These are phyloP conservation scores for Pyrrhoderma lamaoense DNA, from an alignment of 1,284 basidiomycete genomes.

Conservation along the genomic window DNA sequence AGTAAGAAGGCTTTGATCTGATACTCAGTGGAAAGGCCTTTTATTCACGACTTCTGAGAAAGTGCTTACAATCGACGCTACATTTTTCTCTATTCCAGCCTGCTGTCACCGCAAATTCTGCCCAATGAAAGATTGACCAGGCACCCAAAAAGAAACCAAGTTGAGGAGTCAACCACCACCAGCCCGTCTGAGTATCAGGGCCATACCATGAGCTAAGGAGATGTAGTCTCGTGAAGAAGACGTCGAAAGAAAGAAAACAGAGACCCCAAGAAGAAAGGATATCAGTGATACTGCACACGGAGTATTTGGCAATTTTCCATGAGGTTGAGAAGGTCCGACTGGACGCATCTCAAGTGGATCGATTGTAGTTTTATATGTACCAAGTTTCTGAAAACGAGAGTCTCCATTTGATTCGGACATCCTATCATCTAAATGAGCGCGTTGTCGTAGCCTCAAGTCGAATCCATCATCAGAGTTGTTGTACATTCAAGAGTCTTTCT, in stretches of 20 bases:
- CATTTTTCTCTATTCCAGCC: conserved; percentile 93
- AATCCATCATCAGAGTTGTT: conserved; percentile 28
- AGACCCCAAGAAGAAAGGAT: conserved; percentile 66
- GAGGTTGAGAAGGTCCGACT: conserved; percentile 31
- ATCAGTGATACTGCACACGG: conserved; percentile 66
- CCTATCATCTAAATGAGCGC: conserved; percentile 37
- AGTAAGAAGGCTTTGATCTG: conserved; percentile 75
- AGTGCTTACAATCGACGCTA: conserved; percentile 80
- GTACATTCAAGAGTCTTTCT: no score
- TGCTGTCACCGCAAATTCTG: conserved; percentile 92
- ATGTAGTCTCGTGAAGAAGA: conserved; percentile 39
- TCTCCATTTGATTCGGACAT: not conserved
- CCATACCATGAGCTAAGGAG: conserved; percentile 12
- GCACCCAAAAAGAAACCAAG: conserved; percentile 76
- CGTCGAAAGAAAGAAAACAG: conserved; percentile 51
- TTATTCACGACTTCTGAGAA: not conserved
- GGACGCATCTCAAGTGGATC: conserved; percentile 52
- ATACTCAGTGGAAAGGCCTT: not conserved
- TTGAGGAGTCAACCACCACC: conserved; percentile 69
- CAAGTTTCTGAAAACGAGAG: conserved; percentile 5
- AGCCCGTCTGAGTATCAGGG: conserved; percentile 16
- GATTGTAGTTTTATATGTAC: not conserved
- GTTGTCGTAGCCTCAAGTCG: conserved; percentile 37
- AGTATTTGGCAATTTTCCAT: conserved; percentile 75
- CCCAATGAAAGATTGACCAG: conserved; percentile 87